phyloP scores from a whole-genome alignment of 1,139 yeast genomes.

The Yamadazyma sp. region DNA sequence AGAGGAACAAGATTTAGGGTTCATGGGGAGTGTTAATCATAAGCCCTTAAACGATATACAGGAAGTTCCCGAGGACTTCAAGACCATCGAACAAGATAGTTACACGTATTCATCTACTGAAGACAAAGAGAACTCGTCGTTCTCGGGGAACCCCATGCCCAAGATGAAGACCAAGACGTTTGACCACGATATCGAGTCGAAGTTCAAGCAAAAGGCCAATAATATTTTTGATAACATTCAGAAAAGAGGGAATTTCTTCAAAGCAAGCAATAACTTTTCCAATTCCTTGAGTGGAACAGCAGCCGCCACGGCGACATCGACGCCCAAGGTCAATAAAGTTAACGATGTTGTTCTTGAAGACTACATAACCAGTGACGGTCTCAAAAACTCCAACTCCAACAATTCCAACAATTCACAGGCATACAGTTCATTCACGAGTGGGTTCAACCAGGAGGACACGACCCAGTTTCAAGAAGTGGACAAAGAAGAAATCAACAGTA shows the following conservation, averaged over 20 bases:
- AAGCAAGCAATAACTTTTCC: conserved; percentile 10
- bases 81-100: conserved; percentile 1
- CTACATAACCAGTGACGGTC: conserved; percentile 12
- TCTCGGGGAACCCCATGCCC: conserved; percentile 16
- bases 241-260: conserved; percentile 25
- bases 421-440: conserved; percentile 39
- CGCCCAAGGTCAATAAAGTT: conserved; percentile 32
- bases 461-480: conserved; percentile 12
- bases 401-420: conserved; percentile 16
- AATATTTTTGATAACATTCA: conserved; percentile 41
- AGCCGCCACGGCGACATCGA: conserved; percentile 36
- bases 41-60: conserved; percentile 1
- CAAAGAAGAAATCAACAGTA: conserved; percentile 8
- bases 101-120: conserved; percentile 3
- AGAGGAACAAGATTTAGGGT: neutral
- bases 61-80: neutral
- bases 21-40: conserved; percentile 1
- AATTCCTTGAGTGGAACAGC: conserved; percentile 6
- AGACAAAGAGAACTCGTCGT: conserved; percentile 6
- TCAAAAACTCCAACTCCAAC: conserved; percentile 6
- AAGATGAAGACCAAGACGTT: conserved; percentile 33
- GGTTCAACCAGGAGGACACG: conserved; percentile 26
- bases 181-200: conserved; percentile 35
- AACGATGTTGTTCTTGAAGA: conserved; percentile 8
- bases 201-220: conserved; percentile 40